Evolutionary conservation across 441 rosid genomes (phyloP), one percentile per base, ranked within the genome.

Genomic region (Capsella rubella): DNA sequence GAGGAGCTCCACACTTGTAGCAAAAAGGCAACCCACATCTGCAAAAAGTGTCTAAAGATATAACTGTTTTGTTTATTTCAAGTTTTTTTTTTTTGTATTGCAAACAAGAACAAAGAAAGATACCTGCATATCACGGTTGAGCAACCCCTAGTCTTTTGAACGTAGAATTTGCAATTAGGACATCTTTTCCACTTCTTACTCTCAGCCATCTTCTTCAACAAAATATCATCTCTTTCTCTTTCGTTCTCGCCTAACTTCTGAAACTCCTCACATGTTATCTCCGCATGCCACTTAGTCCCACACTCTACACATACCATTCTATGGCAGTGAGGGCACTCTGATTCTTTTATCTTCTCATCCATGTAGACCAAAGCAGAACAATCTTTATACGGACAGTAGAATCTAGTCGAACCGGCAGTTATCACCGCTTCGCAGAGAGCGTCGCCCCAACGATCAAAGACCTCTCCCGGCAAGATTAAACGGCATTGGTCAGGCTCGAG

Each of bases 221-320:
- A 71, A 1, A 85, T 75, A 65, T 89, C 96, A 58, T 85, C 90
- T 64, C 64, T 70, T 65, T 74, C 88, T 60, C 96, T 82, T 67
- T 92, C 93, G 47, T 79, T 79, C 69, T 79, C 76, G 3, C 56
- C 77, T 83, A 86, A 57, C 64, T 61, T 81, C 80, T 81, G 89
- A 73, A 81, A 89, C 75, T 87, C 86, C 31, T 31, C 56, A 12
- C 95, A 90, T 0, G 28, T 70, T 1, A 87, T 70, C 73, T 78
- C 90, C 0, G 81, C 29, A 75, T 90, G 98, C 95, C 98, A 93
- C 40, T 91, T 80, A 18, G 89, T 96, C 58, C 73, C 79, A 14
- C 97, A 93, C 35, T 74, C 77, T 0, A 82, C 91, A 29, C 95
- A 90, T 56, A 92, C 90, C 87, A 85, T 1, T 64, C 90, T 80